Conservation (phyloP, 257 asterid species). For the Nicotiana paniculata region DNA sequence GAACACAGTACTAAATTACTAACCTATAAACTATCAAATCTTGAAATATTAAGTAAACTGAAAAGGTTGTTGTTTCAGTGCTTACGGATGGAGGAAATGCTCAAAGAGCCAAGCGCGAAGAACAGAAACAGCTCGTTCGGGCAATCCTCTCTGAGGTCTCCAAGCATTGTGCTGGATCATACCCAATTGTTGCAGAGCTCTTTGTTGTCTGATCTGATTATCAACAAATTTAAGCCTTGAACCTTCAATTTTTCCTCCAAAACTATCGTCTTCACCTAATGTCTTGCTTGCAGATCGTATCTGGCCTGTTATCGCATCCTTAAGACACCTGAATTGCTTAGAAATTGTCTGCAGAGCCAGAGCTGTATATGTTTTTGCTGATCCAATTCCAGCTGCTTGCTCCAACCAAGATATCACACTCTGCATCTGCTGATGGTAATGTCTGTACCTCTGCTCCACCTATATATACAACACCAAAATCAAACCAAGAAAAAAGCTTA, state of each 20-base stretch:
- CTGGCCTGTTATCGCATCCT: constrained; percentile 80
- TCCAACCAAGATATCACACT: constrained; percentile 83
- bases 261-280: constrained; percentile 70
- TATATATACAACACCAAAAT: constrained; percentile 13
- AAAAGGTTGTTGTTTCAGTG: not conserved
- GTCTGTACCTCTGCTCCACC: constrained; percentile 97
- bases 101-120: constrained; percentile 99
- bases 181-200: constrained; percentile 95
- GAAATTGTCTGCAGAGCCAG: constrained; percentile 87
- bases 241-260: constrained; percentile 57
- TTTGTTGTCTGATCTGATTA: constrained; percentile 79
- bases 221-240: constrained; percentile 86
- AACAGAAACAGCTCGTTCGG: constrained; percentile 88
- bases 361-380: constrained; percentile 85
- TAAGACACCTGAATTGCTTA: constrained; percentile 87
- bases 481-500: not conserved
- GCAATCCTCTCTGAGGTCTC: constrained; percentile 99
- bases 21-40: not conserved
- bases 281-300: constrained; percentile 61
- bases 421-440: constrained; percentile 94
- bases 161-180: constrained; percentile 98
- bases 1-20: not conserved
- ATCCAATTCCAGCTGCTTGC: constrained; percentile 79
- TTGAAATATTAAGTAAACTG: not conserved
- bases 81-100: constrained; percentile 97